phyloP scores from a whole-genome alignment of 2,329 filamentous ascomycete genomes.

The Leptographium lundbergii region DNA sequence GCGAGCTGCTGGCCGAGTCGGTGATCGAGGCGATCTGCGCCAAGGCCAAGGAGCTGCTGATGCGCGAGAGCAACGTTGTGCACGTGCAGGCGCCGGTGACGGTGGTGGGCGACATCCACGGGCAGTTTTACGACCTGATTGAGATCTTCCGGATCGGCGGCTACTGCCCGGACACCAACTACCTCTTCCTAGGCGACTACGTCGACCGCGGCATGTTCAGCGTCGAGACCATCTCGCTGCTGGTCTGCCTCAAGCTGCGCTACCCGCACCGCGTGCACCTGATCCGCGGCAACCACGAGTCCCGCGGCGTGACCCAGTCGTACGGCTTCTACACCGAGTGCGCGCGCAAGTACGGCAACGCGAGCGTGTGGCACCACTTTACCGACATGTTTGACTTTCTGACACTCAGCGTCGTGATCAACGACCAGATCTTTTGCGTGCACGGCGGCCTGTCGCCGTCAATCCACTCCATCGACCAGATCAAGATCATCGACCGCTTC shows the following conservation, averaged over 20 bases:
- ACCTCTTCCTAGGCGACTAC: constrained; percentile 94
- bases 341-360: constrained; percentile 93
- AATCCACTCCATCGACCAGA: constrained; percentile 97
- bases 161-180: constrained; percentile 95
- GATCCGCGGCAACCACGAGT: constrained; percentile 96
- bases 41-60: constrained; percentile 95
- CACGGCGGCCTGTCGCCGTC: constrained; percentile 81
- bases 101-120: constrained; percentile 96
- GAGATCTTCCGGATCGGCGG: constrained; percentile 99
- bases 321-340: constrained; percentile 99
- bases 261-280: constrained; percentile 93
- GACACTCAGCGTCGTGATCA: constrained; percentile 92
- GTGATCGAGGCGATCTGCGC: constrained; percentile 98
- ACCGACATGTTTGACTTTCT: constrained; percentile 99
- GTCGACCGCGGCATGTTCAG: constrained; percentile 97
- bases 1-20: constrained; percentile 87
- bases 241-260: constrained; percentile 92
- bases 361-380: constrained; percentile 98
- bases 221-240: constrained; percentile 94
- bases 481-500: constrained; percentile 98
- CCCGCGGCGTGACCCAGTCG: constrained; percentile 91
- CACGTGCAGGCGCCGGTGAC: constrained; percentile 93
- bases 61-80: constrained; percentile 99
- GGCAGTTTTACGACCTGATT: constrained; percentile 97
- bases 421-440: constrained; percentile 97